Percentiles rank a stretch among this genome's conserved stretches.
Evolutionary conservation across 2,329 filamentous ascomycete species (phyloP).

Genomic region (Tympanopsis confertula): DNA sequence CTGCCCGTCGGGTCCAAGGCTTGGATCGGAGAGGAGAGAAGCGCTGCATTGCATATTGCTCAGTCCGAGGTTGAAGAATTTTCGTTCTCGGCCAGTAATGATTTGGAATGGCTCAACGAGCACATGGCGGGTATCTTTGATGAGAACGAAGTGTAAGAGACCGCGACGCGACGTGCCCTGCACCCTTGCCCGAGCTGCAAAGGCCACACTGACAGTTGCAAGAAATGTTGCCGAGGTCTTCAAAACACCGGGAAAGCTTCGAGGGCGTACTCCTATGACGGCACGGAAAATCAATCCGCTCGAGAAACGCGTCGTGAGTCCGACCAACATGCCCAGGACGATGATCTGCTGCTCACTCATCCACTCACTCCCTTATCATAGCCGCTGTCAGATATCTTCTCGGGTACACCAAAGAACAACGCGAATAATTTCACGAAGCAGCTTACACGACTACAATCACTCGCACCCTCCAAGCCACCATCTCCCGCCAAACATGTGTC

Average conservation of each 20-base stretch:
- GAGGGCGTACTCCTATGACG: conserved; percentile 70
- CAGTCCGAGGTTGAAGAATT: conserved; percentile 85
- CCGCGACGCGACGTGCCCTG: conserved; percentile 5
- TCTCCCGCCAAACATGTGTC: conserved; percentile 20
- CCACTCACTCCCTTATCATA: conserved; percentile 13
- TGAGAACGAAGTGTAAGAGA: conserved; percentile 69
- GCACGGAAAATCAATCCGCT: conserved; percentile 44
- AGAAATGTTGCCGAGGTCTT: conserved; percentile 93
- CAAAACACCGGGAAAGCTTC: conserved; percentile 78
- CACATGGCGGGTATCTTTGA: conserved; percentile 94
- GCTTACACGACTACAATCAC: conserved; percentile 36
- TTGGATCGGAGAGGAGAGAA: conserved; percentile 79
- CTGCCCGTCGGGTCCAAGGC: conserved; percentile 66
- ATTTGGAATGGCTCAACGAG: conserved; percentile 96
- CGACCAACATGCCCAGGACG: conserved; percentile 5
- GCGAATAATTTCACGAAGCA: conserved; percentile 40
- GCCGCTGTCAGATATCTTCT: conserved; percentile 50
- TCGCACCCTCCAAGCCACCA: conserved; percentile 23
- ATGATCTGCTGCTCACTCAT: background rate
- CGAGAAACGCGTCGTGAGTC: conserved; percentile 53
- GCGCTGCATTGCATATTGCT: conserved; percentile 64
- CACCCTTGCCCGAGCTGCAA: conserved; percentile 2
- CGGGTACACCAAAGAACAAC: conserved; percentile 39
- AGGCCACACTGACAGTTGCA: conserved; percentile 6
- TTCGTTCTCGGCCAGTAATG: conserved; percentile 79